Conservation (phyloP, 805 yeast genomes). For the Lachancea sp. region DNA sequence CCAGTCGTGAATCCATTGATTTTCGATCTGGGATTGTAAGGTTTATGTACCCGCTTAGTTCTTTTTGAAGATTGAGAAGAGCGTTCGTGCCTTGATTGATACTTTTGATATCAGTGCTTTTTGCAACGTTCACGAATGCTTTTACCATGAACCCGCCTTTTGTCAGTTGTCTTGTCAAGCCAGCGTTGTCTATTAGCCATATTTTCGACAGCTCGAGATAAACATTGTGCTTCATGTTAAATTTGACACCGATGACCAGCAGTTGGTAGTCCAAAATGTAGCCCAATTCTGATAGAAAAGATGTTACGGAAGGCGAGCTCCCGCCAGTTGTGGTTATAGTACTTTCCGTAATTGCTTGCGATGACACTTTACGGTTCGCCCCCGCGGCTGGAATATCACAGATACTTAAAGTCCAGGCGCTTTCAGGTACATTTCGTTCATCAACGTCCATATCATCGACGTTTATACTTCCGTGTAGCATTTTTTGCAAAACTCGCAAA, state of each 20-base stretch:
- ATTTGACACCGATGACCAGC: constrained; percentile 26
- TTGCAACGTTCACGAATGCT: constrained; percentile 63
- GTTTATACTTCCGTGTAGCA: constrained; percentile 1
- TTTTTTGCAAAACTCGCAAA: not conserved
- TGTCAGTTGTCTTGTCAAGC: constrained; percentile 42
- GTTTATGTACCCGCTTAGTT: constrained; percentile 59
- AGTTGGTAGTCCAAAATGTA: constrained; percentile 48
- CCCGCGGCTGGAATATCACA: constrained; percentile 77
- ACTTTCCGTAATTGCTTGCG: constrained; percentile 62
- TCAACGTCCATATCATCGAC: constrained; percentile 9
- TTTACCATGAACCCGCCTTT: constrained; percentile 51
- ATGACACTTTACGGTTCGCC: constrained; percentile 46
- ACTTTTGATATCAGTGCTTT: constrained; percentile 67
- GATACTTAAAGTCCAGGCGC: constrained; percentile 54
- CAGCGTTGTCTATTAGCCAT: constrained; percentile 25
- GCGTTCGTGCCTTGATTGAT: constrained; percentile 60
- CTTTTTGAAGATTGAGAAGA: constrained; percentile 55
- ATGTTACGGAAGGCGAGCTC: constrained; percentile 30
- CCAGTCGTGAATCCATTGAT: constrained; percentile 71
- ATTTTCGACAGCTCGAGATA: constrained; percentile 26
- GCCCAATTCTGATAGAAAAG: constrained; percentile 57
- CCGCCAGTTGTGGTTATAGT: constrained; percentile 28
- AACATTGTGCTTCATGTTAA: constrained; percentile 25
- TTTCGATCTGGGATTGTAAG: constrained; percentile 72
- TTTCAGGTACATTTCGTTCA: not conserved